Percentiles rank a stretch among this genome's conserved stretches.
These are phyloP conservation scores for Septoria linicola DNA, from an alignment of 2,329 filamentous ascomycete species.

Conservation along the genomic window DNA sequence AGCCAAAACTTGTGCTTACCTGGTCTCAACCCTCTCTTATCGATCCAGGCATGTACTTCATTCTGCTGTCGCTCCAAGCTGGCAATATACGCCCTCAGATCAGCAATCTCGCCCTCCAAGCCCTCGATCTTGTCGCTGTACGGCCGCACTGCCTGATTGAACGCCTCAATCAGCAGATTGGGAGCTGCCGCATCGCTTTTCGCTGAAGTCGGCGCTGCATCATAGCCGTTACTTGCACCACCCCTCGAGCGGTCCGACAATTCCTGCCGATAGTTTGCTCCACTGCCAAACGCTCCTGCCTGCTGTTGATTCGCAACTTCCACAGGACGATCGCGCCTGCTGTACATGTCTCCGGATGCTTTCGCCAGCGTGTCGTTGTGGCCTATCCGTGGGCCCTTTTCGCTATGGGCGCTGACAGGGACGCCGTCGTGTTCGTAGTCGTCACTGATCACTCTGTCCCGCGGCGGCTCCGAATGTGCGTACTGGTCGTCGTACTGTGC, in stretches of 20 bases:
- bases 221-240: slow-evolving; percentile 25
- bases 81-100: slow-evolving; percentile 52
- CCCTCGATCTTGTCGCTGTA: slow-evolving; percentile 55
- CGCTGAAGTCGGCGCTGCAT: slow-evolving; percentile 18
- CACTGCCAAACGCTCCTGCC: background rate
- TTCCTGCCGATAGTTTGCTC: slow-evolving; percentile 1
- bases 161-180: slow-evolving; percentile 53
- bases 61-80: slow-evolving; percentile 52
- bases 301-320: slow-evolving; percentile 33
- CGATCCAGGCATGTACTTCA: slow-evolving; percentile 56
- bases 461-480: slow-evolving; percentile 28
- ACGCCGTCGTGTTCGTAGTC: slow-evolving; percentile 38
- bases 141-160: slow-evolving; percentile 54
- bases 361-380: slow-evolving; percentile 23
- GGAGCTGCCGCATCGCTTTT: slow-evolving; percentile 45
- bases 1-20: slow-evolving; percentile 48
- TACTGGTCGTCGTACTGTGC: slow-evolving; percentile 48
- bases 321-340: slow-evolving; percentile 44
- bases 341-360: slow-evolving; percentile 44
- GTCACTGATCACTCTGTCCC: slow-evolving; percentile 20
- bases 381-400: slow-evolving; percentile 28
- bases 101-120: slow-evolving; percentile 52
- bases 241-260: slow-evolving; percentile 6
- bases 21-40: slow-evolving; percentile 54
- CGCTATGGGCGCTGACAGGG: slow-evolving; percentile 37